These are phyloP conservation scores for Diplodia seriata DNA, from an alignment of 2,329 filamentous ascomycete genomes.

Conservation along the genomic window DNA sequence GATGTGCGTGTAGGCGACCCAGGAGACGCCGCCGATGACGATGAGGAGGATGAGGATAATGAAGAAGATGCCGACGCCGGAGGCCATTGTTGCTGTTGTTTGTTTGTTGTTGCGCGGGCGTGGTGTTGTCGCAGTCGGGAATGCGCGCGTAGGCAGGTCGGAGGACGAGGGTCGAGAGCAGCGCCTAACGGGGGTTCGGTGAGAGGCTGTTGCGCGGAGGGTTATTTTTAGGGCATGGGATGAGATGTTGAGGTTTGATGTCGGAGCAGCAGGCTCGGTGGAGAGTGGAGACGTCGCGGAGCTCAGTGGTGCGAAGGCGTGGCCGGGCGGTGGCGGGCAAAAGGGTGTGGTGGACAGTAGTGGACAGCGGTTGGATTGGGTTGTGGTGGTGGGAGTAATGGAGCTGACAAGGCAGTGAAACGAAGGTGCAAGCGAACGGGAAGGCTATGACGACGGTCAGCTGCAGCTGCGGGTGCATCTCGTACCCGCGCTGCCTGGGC, in stretches of 20 bases:
- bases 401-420: slow-evolving; percentile 19
- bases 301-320: not conserved
- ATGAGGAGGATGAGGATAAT: slow-evolving; percentile 77
- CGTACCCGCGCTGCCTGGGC: slow-evolving; percentile 2
- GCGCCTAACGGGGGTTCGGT: not conserved
- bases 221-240: slow-evolving; percentile 30
- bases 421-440: slow-evolving; percentile 18
- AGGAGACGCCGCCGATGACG: slow-evolving; percentile 69
- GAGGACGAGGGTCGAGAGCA: not conserved
- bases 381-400: not conserved
- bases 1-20: slow-evolving; percentile 72
- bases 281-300: not conserved
- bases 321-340: slow-evolving; percentile 2
- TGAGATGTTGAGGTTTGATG: slow-evolving; percentile 6
- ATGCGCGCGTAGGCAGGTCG: not conserved
- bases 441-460: slow-evolving; percentile 26
- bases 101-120: not conserved
- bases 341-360: not conserved
- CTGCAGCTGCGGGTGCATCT: slow-evolving; percentile 5
- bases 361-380: not conserved
- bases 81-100: slow-evolving; percentile 10
- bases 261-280: slow-evolving; percentile 9
- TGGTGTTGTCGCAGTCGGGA: not conserved
- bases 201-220: slow-evolving; percentile 9
- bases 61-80: slow-evolving; percentile 40